A percentile compares a stretch with the other conserved stretches of the same genome.
Evolutionary conservation across 495 filamentous ascomycete species (phyloP).

Genomic region (Copromyces sp.): DNA sequence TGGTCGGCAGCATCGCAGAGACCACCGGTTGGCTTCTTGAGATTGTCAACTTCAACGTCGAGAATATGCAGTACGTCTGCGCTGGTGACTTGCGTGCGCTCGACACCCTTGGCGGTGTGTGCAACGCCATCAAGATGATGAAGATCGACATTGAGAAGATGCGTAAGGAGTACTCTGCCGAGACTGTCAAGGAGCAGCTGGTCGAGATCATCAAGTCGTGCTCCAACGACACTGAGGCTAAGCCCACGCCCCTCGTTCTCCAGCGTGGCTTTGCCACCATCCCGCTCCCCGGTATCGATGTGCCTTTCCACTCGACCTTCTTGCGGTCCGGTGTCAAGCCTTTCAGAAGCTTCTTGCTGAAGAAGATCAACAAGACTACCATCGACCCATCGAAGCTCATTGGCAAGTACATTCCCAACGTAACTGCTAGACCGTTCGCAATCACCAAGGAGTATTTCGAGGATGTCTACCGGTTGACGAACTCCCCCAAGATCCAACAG

Average conservation of each 20-base stretch:
- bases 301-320: slow-evolving; percentile 98
- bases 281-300: slow-evolving; percentile 91
- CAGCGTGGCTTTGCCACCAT: slow-evolving; percentile 96
- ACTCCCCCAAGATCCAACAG: slow-evolving; percentile 80
- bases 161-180: slow-evolving; percentile 72
- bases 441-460: slow-evolving; percentile 98
- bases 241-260: slow-evolving; percentile 77
- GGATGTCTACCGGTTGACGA: slow-evolving; percentile 90
- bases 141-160: slow-evolving; percentile 93
- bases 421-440: slow-evolving; percentile 90
- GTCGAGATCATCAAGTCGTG: slow-evolving; percentile 69
- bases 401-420: slow-evolving; percentile 98
- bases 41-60: slow-evolving; percentile 98
- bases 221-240: slow-evolving; percentile 73
- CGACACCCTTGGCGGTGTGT: slow-evolving; percentile 82
- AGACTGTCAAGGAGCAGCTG: slow-evolving; percentile 40
- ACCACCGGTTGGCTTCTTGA: slow-evolving; percentile 91
- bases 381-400: slow-evolving; percentile 94
- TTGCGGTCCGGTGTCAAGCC: slow-evolving; percentile 95
- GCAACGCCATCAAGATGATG: slow-evolving; percentile 89
- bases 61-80: slow-evolving; percentile 97
- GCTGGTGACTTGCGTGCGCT: slow-evolving; percentile 94
- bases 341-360: slow-evolving; percentile 91
- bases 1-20: slow-evolving; percentile 85
- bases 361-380: slow-evolving; percentile 98